A percentile compares a stretch with the other conserved stretches of the same genome.
phyloP scores from a whole-genome alignment of 2,329 filamentous ascomycete species.

The Phaeosphaeriaceae sp. region DNA sequence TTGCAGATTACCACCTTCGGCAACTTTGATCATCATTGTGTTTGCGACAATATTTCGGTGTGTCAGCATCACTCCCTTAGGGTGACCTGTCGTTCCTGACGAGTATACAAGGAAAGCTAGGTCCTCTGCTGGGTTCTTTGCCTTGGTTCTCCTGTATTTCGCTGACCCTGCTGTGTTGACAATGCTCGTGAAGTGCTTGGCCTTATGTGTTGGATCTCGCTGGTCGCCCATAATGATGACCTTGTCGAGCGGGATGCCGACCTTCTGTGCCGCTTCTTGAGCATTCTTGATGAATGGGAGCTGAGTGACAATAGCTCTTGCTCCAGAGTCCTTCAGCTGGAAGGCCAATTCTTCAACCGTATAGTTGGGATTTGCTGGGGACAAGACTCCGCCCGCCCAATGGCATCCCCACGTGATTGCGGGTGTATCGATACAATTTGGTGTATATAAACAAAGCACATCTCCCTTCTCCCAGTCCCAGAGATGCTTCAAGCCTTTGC shows the following conservation, averaged over 20 bases:
- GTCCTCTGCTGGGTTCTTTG: constrained; percentile 71
- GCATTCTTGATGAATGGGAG: constrained; percentile 69
- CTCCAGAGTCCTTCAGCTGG: constrained; percentile 80
- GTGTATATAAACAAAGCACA: constrained; percentile 81
- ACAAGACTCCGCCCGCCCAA: constrained; percentile 83
- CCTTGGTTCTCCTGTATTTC: constrained; percentile 65
- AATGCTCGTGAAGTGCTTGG: constrained; percentile 77
- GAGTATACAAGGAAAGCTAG: constrained; percentile 87
- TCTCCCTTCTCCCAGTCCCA: constrained; percentile 86
- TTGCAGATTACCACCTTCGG: constrained; percentile 58
- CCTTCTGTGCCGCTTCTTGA: constrained; percentile 70
- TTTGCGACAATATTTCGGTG: constrained; percentile 86
- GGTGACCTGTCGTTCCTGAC: constrained; percentile 83
- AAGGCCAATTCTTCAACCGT: constrained; percentile 83
- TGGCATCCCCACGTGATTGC: constrained; percentile 77
- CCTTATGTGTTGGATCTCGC: constrained; percentile 62
- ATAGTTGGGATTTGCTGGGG: constrained; percentile 89
- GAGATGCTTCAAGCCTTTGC: constrained; percentile 74
- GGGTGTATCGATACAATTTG: constrained; percentile 86
- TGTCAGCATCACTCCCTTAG: constrained; percentile 88
- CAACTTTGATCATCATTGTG: constrained; percentile 52
- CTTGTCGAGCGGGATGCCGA: constrained; percentile 72
- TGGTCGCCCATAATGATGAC: constrained; percentile 79
- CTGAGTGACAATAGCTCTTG: constrained; percentile 79
- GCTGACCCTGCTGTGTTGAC: constrained; percentile 67